Percentiles rank a stretch among this genome's conserved stretches.
Conservation (phyloP, 768 basidiomycete genomes). For the Boletus tomentosulus region DNA sequence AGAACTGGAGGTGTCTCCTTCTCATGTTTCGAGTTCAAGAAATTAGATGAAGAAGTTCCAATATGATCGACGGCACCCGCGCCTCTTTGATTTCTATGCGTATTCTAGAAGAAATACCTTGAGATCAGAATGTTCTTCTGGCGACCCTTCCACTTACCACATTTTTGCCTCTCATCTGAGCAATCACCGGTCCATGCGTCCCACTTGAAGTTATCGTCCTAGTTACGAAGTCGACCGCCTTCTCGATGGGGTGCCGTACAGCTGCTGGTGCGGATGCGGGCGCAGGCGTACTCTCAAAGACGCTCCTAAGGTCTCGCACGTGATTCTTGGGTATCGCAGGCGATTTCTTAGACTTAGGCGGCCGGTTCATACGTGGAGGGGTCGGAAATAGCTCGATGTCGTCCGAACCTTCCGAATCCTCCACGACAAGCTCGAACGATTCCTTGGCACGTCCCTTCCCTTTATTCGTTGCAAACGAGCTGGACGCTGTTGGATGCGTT, state of each 20-base stretch:
- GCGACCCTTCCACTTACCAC: slow-evolving; percentile 16
- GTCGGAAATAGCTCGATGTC: slow-evolving; percentile 16
- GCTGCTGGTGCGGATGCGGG: slow-evolving; percentile 3
- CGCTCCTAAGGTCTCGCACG: slow-evolving; percentile 5
- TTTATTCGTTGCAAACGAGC: slow-evolving; percentile 7
- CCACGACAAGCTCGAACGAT: slow-evolving; percentile 7
- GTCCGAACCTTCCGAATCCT: slow-evolving; percentile 24
- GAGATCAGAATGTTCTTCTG: slow-evolving; percentile 1
- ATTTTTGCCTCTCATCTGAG: slow-evolving; percentile 24
- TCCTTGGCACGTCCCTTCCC: slow-evolving; percentile 23
- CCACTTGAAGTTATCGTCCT: background rate
- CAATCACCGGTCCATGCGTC: background rate
- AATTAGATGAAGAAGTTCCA: slow-evolving; percentile 27
- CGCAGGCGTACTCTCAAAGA: slow-evolving; percentile 9
- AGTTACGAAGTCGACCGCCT: slow-evolving; percentile 4
- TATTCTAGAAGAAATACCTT: slow-evolving; percentile 7
- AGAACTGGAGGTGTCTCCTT: slow-evolving; percentile 5
- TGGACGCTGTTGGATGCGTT: slow-evolving; percentile 13
- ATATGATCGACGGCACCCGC: slow-evolving; percentile 13
- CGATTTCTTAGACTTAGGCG: background rate
- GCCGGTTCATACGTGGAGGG: background rate
- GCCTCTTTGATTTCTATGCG: background rate
- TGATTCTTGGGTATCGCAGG: slow-evolving; percentile 16
- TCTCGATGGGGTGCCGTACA: background rate
- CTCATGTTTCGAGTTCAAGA: slow-evolving; percentile 16